Percentiles rank a stretch among this genome's conserved stretches.
Conservation (phyloP, 2,329 filamentous ascomycete genomes). For the Nemania sp. region DNA sequence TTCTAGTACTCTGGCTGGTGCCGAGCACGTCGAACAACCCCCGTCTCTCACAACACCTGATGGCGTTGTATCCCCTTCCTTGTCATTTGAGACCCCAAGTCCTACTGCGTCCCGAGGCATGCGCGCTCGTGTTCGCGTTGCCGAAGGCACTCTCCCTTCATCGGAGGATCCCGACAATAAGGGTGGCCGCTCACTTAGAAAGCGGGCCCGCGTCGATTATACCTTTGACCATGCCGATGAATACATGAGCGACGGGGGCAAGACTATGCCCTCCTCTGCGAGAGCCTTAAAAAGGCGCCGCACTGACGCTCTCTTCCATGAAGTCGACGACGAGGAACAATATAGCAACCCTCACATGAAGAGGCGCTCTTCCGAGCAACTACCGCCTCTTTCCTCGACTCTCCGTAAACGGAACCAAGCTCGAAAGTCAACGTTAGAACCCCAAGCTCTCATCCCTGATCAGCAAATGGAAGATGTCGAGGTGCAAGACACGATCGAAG, state of each 20-base stretch:
- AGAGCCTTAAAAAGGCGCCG: conserved; percentile 40
- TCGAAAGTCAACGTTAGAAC: conserved; percentile 40
- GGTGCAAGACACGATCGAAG: conserved; percentile 62
- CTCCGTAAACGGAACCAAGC: conserved; percentile 33
- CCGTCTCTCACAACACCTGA: conserved; percentile 31
- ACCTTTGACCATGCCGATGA: conserved; percentile 59
- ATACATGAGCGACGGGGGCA: conserved; percentile 37
- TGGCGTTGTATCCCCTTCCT: conserved; percentile 32
- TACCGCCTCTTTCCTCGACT: conserved; percentile 32
- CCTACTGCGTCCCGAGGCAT: conserved; percentile 45
- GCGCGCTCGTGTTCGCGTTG: conserved; percentile 50
- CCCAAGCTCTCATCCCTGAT: conserved; percentile 32
- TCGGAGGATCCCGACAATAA: conserved; percentile 57
- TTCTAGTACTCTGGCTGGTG: conserved; percentile 19
- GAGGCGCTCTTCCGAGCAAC: conserved; percentile 41
- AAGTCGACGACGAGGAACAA: conserved; percentile 36
- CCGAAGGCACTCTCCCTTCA: conserved; percentile 42
- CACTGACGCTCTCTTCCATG: conserved; percentile 34
- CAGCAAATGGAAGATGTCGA: conserved; percentile 50
- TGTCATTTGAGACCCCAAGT: conserved; percentile 38
- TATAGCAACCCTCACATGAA: conserved; percentile 32
- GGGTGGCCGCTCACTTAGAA: conserved; percentile 62
- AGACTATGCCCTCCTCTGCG: conserved; percentile 33
- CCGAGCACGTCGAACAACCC: conserved; percentile 18
- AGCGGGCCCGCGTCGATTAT: conserved; percentile 62